Conservation (phyloP, 2,329 filamentous ascomycete species). For the Penicillium vulpinum region DNA sequence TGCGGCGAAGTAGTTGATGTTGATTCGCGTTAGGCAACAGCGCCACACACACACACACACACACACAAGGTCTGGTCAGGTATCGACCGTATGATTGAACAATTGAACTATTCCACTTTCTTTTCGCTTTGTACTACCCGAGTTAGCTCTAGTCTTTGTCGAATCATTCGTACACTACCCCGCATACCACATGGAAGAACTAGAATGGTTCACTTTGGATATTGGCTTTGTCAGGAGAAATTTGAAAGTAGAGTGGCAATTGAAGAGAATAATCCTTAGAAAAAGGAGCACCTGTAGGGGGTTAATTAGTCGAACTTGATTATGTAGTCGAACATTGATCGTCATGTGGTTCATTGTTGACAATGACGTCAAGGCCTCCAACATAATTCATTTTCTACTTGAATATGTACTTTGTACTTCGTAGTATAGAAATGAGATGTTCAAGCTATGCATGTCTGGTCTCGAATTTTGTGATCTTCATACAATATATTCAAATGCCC, state of each 20-base stretch:
- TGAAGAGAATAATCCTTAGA: no score
- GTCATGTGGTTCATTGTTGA: neutral
- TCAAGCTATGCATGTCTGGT: neutral
- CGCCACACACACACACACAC: neutral
- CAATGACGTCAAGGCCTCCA: conserved; percentile 2
- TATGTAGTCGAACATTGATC: neutral
- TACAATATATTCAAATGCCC: conserved; percentile 21
- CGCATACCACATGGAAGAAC: neutral
- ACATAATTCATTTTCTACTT: no score
- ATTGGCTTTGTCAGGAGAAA: neutral
- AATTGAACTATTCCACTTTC: no score
- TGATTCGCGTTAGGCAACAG: neutral
- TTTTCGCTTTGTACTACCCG: neutral
- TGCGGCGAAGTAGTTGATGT: neutral
- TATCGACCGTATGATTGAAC: neutral
- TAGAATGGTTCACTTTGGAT: neutral
- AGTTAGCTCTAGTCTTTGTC: neutral
- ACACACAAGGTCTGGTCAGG: neutral
- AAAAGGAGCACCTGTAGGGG: no score
- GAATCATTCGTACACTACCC: neutral
- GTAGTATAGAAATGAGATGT: neutral
- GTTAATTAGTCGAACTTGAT: no score
- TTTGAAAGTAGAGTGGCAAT: neutral
- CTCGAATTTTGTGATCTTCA: conserved; percentile 2
- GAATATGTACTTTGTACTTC: no score